Percentiles rank a stretch among this genome's conserved stretches.
Evolutionary conservation across 1,284 basidiomycete species (phyloP).

Genomic region (Garcileccinum viscosum): DNA sequence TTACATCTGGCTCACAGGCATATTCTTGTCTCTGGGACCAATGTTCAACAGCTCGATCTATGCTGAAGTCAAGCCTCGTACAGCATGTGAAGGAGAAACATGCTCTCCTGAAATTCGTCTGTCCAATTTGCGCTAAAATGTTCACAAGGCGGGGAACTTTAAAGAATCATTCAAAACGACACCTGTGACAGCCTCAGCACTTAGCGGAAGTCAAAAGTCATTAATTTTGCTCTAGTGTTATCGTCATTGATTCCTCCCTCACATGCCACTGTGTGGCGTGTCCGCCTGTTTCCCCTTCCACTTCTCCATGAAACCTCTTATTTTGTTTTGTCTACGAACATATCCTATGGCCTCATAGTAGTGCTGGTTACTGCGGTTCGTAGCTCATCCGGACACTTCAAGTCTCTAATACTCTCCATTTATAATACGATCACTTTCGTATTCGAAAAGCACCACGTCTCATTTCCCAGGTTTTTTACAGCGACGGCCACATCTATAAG

Average conservation of each 20-base stretch:
- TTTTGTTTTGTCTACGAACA: not conserved
- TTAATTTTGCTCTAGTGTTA: too few species aligned
- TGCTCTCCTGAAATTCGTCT: not conserved
- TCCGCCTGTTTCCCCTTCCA: not conserved
- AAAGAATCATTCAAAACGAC: too few species aligned
- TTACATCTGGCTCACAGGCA: not conserved
- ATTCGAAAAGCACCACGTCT: not conserved
- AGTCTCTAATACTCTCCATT: too few species aligned
- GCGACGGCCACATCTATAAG: too few species aligned
- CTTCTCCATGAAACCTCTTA: not conserved
- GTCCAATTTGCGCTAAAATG: not conserved
- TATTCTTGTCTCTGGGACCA: conserved; percentile 7
- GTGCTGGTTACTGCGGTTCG: not conserved
- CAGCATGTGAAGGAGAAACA: conserved; percentile 13
- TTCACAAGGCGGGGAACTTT: conserved; percentile 12
- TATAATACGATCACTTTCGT: not conserved
- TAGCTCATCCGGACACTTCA: not conserved
- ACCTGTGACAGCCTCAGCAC: too few species aligned
- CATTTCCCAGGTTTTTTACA: not conserved
- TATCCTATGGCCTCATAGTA: not conserved
- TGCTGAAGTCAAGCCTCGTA: conserved; percentile 2
- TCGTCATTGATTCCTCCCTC: too few species aligned
- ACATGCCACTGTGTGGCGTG: too few species aligned
- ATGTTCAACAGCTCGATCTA: not conserved
- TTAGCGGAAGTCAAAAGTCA: too few species aligned